Evolutionary conservation across 495 filamentous ascomycete species (phyloP), one percentile per base, ranked within the genome.

Genomic region (Neurospora tetrasperma): DNA sequence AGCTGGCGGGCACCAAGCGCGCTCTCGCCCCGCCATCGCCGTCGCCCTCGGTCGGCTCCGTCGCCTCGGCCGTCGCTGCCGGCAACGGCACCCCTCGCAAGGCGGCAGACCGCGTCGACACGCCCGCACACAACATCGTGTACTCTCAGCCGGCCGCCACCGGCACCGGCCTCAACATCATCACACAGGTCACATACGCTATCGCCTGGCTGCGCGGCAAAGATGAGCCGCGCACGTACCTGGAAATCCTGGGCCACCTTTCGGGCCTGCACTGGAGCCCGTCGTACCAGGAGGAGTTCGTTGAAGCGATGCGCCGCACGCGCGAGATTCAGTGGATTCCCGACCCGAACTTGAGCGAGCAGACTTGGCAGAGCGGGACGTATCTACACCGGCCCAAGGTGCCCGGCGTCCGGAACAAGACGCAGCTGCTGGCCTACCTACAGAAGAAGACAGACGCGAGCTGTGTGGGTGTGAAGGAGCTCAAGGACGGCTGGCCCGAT

Each of bases 401-500:
- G 44, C 91, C 93, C 78, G 89, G 92, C 72, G 94, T 98, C 43
- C 88, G 88, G 73, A 89, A 83, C 72, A 88, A 90, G 72, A 88
- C 91, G 70, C 89, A 92, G 77, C 87, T 99, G 44, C 88, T 96
- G 38, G 87, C 86, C 59, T 90, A 92, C 78, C 87, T 99, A 42
- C 93, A 97, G 80, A 84, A 86, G 43, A 93, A 93, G 82, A 87
- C 87, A 16, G 94, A 94, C n/a, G 92, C 92, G 1, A 87, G 89
- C 69, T 94, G 93, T 3, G 88, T 98, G 70, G 85, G 83, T 66
- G 93, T 98, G 69, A 93, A 92, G 78, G 93, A 97, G 72, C 86
- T 99, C 39, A 94, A 95, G 79, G 96, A 99, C 78, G 96, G 96
- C 39, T 99, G 96, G 96, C 88, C 90, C 7, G 90, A 90, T 73